Percentiles rank a stretch among this genome's conserved stretches.
phyloP scores from a whole-genome alignment of 73 alveolate genomes.

The Paramecium sexaurelia region DNA sequence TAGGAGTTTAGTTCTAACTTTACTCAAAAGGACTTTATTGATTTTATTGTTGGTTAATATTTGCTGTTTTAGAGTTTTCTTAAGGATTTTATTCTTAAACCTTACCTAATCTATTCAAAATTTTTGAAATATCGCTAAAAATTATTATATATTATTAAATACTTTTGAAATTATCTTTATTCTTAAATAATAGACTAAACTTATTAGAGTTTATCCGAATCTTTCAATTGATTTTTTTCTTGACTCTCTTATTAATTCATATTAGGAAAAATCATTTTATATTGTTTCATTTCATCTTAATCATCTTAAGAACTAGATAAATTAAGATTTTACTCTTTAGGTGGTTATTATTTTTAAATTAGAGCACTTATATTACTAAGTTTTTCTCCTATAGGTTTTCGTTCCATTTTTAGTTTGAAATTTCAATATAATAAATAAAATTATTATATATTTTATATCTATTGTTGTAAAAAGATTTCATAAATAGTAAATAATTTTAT shows the following conservation, averaged over 20 bases:
- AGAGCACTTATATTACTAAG: neutral
- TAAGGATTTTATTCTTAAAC: neutral
- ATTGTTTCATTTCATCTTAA: conserved; percentile 7
- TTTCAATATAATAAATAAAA: neutral
- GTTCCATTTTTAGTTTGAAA: neutral
- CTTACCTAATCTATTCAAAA: conserved; percentile 29
- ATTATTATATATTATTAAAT: neutral
- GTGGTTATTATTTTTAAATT: neutral
- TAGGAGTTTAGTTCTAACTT: neutral
- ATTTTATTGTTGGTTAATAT: neutral
- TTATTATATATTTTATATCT: neutral
- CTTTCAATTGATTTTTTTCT: neutral
- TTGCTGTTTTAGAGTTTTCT: neutral
- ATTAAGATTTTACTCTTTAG: neutral
- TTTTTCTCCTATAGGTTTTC: neutral
- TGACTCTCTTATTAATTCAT: neutral
- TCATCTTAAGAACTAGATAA: neutral
- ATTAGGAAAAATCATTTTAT: neutral
- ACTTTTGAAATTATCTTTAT: neutral
- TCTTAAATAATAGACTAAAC: neutral
- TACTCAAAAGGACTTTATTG: neutral
- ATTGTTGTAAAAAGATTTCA: neutral
- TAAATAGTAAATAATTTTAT: neutral
- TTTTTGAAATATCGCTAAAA: conserved; percentile 1
- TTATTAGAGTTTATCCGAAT: neutral